These are phyloP conservation scores for Oryza brachyantha DNA, from an alignment of 176 grass and related monocot genomes.

Conservation along the genomic window DNA sequence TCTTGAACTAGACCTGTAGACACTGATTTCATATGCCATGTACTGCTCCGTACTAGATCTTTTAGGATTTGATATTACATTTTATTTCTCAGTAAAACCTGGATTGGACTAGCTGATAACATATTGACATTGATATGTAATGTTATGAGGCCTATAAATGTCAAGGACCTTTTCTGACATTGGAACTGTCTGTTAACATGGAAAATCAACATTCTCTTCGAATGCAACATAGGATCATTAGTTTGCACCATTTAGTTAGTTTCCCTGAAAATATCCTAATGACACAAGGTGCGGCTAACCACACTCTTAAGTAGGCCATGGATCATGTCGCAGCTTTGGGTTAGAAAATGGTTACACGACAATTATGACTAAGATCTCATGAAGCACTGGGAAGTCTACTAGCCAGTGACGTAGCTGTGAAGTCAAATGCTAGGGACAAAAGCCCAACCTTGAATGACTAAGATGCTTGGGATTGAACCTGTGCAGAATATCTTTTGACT, in stretches of 20 bases:
- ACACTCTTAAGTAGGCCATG: background rate
- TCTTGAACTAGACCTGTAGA: background rate
- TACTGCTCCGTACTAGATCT: background rate
- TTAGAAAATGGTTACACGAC: background rate
- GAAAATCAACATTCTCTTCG: background rate
- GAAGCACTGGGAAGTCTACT: background rate
- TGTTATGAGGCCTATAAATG: background rate
- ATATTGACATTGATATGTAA: background rate
- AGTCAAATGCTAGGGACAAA: background rate
- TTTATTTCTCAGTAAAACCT: background rate
- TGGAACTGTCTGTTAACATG: background rate
- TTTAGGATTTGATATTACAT: constrained; percentile 1
- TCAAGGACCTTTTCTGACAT: background rate
- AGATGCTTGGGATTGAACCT: background rate
- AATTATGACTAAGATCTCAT: background rate
- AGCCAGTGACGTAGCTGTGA: background rate
- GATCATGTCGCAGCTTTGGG: background rate
- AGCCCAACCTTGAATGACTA: background rate
- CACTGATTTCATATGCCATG: background rate
- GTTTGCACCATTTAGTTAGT: background rate
- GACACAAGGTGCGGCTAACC: background rate
- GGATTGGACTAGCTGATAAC: background rate
- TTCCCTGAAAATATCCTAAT: background rate
- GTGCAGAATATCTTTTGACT: background rate
- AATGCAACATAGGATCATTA: background rate